Base-by-base conservation (phyloP, 192 early-diverging fungal species). In the Gryganskiella cystojenkinii region DNA sequence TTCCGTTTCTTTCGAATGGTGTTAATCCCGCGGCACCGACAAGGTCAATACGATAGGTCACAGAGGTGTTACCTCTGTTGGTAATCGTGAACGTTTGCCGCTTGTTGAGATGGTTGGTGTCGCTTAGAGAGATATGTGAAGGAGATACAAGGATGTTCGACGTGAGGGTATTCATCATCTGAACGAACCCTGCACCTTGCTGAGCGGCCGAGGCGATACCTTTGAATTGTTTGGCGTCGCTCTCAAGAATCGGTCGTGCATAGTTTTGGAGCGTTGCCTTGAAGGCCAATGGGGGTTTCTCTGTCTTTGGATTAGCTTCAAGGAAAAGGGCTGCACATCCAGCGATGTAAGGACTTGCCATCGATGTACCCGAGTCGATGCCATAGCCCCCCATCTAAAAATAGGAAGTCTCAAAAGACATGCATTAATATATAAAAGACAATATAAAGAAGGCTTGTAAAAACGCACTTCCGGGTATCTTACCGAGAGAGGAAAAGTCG, bases 181-280 rank as follows among this genome's bases (percentile, higher is more conserved):
- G 84, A n/a, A 96, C 78, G 11, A 95, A 80, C 19, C 95, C 95
- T 34, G 80, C 72, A 5, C 92, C 92, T 68, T 90, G 89, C 43
- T 66, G 74, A 50, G 84, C 65, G 9, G 90, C 85, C 14, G 89
- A 56, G 4, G 55, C 55, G 20, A 17, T 14, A n/a, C 55, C 55
- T 15, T 56, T 35, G 33, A 33, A 35, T 53, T 45, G 19, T 51
- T 45, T n/a, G 66, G 14, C 4, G 24, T 19, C 11, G 6, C 35
- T 13, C 8, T 54, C 52, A 3, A 8, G 17, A n/a, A 25, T 25
- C 6, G 34, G 55, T 3, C 34, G 55, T 8, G 17, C n/a, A 0
- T 19, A 0, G 33, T 56, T 56, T 31, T 56, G 34, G n/a, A 56
- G 33, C 28, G 55, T 31, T 2, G 55, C 20, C 10, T 31, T 25